A percentile compares a stretch with the other conserved stretches of the same genome.
Conservation (phyloP, 2,329 filamentous ascomycete genomes). For the Penicillium sp. region DNA sequence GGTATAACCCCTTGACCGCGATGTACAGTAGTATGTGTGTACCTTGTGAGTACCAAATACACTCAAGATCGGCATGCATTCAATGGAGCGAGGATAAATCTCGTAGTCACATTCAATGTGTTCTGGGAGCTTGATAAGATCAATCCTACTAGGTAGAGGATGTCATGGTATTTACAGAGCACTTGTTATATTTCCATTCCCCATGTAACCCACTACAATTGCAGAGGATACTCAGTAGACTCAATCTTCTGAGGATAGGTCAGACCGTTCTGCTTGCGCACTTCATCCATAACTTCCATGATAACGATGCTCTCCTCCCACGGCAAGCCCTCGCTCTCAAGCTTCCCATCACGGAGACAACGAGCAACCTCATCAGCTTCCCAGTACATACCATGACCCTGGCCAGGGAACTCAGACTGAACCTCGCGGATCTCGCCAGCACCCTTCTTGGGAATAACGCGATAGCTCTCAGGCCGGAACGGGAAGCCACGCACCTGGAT, state of each 20-base stretch:
- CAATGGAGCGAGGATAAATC: conserved; percentile 1
- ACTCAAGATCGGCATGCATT: conserved; percentile 13
- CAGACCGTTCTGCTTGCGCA: conserved; percentile 59
- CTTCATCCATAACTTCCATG: conserved; percentile 76
- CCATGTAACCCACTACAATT: conserved; percentile 27
- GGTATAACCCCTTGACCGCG: conserved; percentile 20
- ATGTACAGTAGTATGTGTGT: conserved; percentile 38
- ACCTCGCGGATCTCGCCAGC: conserved; percentile 46
- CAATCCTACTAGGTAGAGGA: neutral
- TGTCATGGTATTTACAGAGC: neutral
- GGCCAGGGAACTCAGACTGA: conserved; percentile 48
- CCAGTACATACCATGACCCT: conserved; percentile 84
- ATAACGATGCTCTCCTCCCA: conserved; percentile 75
- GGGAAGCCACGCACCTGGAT: conserved; percentile 73
- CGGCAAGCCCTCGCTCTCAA: conserved; percentile 68
- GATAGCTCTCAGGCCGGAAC: conserved; percentile 64
- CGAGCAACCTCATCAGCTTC: conserved; percentile 76
- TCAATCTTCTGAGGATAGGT: conserved; percentile 65
- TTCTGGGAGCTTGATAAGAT: neutral
- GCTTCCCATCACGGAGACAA: conserved; percentile 70
- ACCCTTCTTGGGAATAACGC: conserved; percentile 54
- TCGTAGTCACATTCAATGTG: neutral
- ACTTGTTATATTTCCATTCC: neutral
- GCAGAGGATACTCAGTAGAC: conserved; percentile 53
- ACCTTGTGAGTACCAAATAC: conserved; percentile 20